Percentiles rank a stretch among this genome's conserved stretches.
phyloP scores from a whole-genome alignment of 1,139 yeast genomes.

The Candida labiduridarum region DNA sequence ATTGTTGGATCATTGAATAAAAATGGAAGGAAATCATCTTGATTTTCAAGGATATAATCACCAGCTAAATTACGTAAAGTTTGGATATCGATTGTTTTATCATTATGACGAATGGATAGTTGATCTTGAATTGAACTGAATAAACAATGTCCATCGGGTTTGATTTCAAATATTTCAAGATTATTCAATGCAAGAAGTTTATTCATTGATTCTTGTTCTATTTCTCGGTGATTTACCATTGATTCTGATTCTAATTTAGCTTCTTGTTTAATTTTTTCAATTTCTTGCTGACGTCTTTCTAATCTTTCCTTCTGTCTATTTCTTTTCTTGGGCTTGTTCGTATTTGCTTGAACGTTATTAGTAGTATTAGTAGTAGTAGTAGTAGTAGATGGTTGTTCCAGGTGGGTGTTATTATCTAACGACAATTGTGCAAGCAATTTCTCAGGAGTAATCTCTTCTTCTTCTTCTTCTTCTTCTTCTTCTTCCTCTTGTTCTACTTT shows the following conservation, averaged over 20 bases:
- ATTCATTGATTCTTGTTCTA: conserved; percentile 69
- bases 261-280: conserved; percentile 61
- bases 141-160: conserved; percentile 93
- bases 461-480: conserved; percentile 30
- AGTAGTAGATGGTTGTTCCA: not conserved
- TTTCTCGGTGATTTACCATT: conserved; percentile 66
- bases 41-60: conserved; percentile 59
- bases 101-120: conserved; percentile 50
- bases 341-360: not conserved
- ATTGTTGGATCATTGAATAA: conserved; percentile 76
- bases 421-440: conserved; percentile 56
- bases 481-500: conserved; percentile 19
- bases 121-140: conserved; percentile 88
- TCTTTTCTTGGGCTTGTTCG: conserved; percentile 39
- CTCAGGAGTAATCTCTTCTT: conserved; percentile 61
- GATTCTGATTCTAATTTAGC: conserved; percentile 72
- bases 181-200: conserved; percentile 50
- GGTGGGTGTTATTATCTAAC: conserved; percentile 22
- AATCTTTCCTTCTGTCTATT: conserved; percentile 85
- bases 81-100: conserved; percentile 33
- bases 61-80: conserved; percentile 70
- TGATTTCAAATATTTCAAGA: conserved; percentile 62
- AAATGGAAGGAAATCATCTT: conserved; percentile 78
- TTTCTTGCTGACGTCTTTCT: conserved; percentile 74
- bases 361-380: too few species aligned